Base-by-base conservation (phyloP, 2,329 filamentous ascomycete genomes). In the Fusarium stilboides region DNA sequence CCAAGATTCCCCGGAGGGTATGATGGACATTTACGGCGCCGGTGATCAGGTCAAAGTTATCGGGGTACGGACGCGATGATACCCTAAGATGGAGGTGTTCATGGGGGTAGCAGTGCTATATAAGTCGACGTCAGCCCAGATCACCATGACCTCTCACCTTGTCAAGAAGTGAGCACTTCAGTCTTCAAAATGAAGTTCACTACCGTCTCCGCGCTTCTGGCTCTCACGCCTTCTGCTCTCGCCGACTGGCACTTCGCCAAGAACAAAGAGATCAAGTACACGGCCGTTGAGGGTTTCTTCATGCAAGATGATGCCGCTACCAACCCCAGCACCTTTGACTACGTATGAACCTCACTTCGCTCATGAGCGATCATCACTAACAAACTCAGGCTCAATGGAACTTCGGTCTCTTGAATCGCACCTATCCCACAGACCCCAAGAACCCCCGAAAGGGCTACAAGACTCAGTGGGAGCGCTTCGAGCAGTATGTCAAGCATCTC, bases 391-490 rank as follows among this genome's bases (percentile, higher is more conserved):
- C 85, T 26, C 78, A 83, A 31, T 81, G 80, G 57, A 92, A 91
- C 79, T 91, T 91, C 73, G 91, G 91, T 28, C 82, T 93, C 22
- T 84, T 92, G 65, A 85, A 91, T 72, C 85, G 85, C 47, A 84
- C 84, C 2, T 92, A 92, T 74, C 81, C 86, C 8, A 87, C 84
- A 2, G 88, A 91, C 70, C 70, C 75, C 40, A 74, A 75, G 43
- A 78, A 81, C 53, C 65, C 68, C n/a, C 68, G 68, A 46, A 67
- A 78, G 17, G 77, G 79, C 20, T 74, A 78, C 61, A 82, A 84
- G 67, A 89, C 86, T 0, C 88, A 88, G 76, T 93, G 90, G 90
- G 81, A 89, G 76, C 85, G 87, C n/a, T 90, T 92, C 60, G 80
- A 82, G 42, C 77, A 85, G 62, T 89, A 89, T 72, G 83, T 92